Percentiles rank a stretch among this genome's conserved stretches.
These are phyloP conservation scores for Leccinum arenicola DNA, from an alignment of 768 basidiomycete species.

Conservation along the genomic window DNA sequence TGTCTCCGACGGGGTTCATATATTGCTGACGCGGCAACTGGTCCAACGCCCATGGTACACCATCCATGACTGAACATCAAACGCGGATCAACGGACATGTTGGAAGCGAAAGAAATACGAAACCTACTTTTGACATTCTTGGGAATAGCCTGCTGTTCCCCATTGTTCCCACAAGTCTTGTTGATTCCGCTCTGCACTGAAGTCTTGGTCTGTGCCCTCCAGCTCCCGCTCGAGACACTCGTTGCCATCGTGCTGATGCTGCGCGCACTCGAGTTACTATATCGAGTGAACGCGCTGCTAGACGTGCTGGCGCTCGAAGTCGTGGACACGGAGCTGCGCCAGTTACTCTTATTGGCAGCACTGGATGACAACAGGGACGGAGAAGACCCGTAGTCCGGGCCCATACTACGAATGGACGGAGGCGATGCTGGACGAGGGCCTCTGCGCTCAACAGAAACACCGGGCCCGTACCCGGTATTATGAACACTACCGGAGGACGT, in stretches of 20 bases:
- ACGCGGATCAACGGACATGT: not conserved
- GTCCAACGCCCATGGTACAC: conserved; percentile 73
- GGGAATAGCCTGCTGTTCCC: conserved; percentile 38
- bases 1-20: conserved; percentile 58
- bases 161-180: conserved; percentile 12
- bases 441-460: conserved; percentile 31
- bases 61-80: conserved; percentile 57
- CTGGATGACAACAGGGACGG: conserved; percentile 56
- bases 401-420: conserved; percentile 52
- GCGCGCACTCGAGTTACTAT: conserved; percentile 65
- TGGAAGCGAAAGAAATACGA: not conserved
- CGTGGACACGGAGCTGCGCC: conserved; percentile 77
- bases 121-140: conserved; percentile 83
- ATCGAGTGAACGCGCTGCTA: conserved; percentile 72
- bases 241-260: conserved; percentile 82
- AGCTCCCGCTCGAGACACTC: conserved; percentile 70
- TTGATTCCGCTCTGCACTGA: conserved; percentile 14
- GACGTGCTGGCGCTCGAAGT: conserved; percentile 67
- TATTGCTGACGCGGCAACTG: conserved; percentile 67
- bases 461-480: conserved; percentile 10
- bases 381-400: conserved; percentile 49
- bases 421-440: conserved; percentile 54
- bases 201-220: conserved; percentile 50
- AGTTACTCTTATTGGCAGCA: conserved; percentile 44
- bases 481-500: conserved; percentile 14